Conservation (phyloP, 495 filamentous ascomycete genomes). For the Podospora australis region DNA sequence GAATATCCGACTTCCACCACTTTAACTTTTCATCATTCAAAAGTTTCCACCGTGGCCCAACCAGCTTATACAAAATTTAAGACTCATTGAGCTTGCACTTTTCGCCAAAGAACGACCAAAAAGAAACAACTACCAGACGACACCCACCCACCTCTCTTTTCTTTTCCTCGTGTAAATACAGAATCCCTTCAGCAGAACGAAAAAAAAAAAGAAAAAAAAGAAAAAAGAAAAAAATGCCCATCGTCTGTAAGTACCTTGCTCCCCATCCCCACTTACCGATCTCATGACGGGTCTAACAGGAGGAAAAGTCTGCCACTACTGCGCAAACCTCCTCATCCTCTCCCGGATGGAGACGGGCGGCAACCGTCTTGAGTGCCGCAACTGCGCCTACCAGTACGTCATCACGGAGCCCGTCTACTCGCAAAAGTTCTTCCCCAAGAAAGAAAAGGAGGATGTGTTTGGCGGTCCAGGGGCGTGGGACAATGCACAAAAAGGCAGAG, state of each 20-base stretch:
- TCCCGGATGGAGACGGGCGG: slow-evolving; percentile 36
- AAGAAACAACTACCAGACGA: too few relatives aligned
- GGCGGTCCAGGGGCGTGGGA: slow-evolving; percentile 82
- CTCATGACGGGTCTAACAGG: slow-evolving; percentile 6
- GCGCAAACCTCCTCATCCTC: slow-evolving; percentile 79
- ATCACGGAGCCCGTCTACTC: slow-evolving; percentile 69
- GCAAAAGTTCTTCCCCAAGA: slow-evolving; percentile 66
- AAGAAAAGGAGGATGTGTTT: slow-evolving; percentile 86
- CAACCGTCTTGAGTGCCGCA: slow-evolving; percentile 82
- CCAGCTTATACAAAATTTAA: too few relatives aligned
- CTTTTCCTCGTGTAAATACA: background rate
- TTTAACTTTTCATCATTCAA: too few relatives aligned
- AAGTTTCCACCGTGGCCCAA: too few relatives aligned
- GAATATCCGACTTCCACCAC: too few relatives aligned
- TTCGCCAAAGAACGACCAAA: background rate
- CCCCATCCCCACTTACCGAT: background rate
- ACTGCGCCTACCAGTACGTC: slow-evolving; percentile 82
- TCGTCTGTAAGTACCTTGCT: slow-evolving; percentile 64
- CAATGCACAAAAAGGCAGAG: slow-evolving; percentile 72
- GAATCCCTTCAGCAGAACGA: background rate
- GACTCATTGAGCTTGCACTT: too few relatives aligned
- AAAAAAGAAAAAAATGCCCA: slow-evolving; percentile 42
- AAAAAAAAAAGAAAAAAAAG: background rate
- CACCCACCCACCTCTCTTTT: too few relatives aligned
- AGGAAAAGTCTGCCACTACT: slow-evolving; percentile 79